phyloP scores from a whole-genome alignment of 169 alveolate species.

The Plasmodium gonderi region DNA sequence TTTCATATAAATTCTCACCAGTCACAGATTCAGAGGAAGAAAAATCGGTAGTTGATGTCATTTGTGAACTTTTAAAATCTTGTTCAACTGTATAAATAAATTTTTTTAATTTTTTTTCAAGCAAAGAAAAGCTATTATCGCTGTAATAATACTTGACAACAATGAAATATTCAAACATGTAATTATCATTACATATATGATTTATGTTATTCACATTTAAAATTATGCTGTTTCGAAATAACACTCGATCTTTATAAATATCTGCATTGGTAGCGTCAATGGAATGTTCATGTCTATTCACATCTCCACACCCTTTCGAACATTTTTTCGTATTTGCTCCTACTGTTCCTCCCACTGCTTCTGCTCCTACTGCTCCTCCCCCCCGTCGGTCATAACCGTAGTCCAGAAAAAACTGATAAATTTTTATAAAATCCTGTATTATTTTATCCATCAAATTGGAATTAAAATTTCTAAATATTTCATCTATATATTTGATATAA shows the following conservation, averaged over 20 bases:
- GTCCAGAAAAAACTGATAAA: slow-evolving; percentile 56
- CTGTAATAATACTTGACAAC: slow-evolving; percentile 59
- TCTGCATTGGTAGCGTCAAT: not conserved
- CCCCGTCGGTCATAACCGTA: slow-evolving; percentile 33
- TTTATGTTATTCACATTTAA: slow-evolving; percentile 57
- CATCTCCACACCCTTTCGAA: not conserved
- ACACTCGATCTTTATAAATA: slow-evolving; percentile 36
- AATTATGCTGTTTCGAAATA: slow-evolving; percentile 36
- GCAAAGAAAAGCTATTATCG: slow-evolving; percentile 55
- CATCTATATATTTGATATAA: slow-evolving; percentile 57
- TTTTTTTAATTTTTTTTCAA: slow-evolving; percentile 63
- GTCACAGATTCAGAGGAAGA: slow-evolving; percentile 3
- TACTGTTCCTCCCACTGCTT: not conserved
- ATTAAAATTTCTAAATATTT: slow-evolving; percentile 55
- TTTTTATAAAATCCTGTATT: slow-evolving; percentile 45
- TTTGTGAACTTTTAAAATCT: not conserved
- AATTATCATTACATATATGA: slow-evolving; percentile 64
- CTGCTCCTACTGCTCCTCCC: not conserved
- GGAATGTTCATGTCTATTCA: not conserved
- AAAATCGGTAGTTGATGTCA: not conserved
- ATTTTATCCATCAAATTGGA: slow-evolving; percentile 59
- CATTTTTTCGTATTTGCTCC: not conserved
- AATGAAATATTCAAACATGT: slow-evolving; percentile 62
- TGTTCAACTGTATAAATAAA: slow-evolving; percentile 19
- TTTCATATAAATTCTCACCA: not conserved